A percentile compares a stretch with the other conserved stretches of the same genome.
Evolutionary conservation across 2,329 filamentous ascomycete genomes (phyloP).

Genomic region (Gaeumannomyces sp.): DNA sequence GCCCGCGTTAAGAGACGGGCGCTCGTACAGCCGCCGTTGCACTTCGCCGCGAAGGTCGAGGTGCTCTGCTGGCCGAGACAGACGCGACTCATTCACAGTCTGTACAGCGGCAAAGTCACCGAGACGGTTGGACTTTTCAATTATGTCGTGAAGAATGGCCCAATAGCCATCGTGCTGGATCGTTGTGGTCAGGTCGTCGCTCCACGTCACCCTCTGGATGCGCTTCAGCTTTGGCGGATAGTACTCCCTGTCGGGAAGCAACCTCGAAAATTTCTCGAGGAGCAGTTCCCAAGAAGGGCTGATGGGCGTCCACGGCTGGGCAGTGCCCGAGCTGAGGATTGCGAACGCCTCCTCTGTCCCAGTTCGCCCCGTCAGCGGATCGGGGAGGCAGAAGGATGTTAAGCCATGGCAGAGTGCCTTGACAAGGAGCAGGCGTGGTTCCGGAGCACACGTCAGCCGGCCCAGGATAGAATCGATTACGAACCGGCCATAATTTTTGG

Average conservation of each 20-base stretch:
- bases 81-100: too few relatives aligned
- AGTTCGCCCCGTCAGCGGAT: constrained; percentile 50
- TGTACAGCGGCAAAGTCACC: too few relatives aligned
- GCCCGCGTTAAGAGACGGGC: background rate
- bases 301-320: constrained; percentile 42
- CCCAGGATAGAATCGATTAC: constrained; percentile 48
- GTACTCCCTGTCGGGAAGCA: constrained; percentile 52
- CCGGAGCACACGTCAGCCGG: constrained; percentile 31
- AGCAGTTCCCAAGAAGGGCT: constrained; percentile 50
- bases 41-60: too few relatives aligned
- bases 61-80: too few relatives aligned
- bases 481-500: constrained; percentile 40
- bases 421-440: constrained; percentile 15
- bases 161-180: too few relatives aligned
- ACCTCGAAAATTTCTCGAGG: constrained; percentile 48
- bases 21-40: background rate
- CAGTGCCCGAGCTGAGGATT: constrained; percentile 41
- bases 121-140: too few relatives aligned
- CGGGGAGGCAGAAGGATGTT: constrained; percentile 52
- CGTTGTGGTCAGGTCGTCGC: too few relatives aligned
- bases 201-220: constrained; percentile 38
- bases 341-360: constrained; percentile 55
- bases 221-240: constrained; percentile 53
- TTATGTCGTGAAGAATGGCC: too few relatives aligned
- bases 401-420: constrained; percentile 40